These are phyloP conservation scores for Populus hybrid DNA, from an alignment of 441 rosid genomes.

Conservation along the genomic window DNA sequence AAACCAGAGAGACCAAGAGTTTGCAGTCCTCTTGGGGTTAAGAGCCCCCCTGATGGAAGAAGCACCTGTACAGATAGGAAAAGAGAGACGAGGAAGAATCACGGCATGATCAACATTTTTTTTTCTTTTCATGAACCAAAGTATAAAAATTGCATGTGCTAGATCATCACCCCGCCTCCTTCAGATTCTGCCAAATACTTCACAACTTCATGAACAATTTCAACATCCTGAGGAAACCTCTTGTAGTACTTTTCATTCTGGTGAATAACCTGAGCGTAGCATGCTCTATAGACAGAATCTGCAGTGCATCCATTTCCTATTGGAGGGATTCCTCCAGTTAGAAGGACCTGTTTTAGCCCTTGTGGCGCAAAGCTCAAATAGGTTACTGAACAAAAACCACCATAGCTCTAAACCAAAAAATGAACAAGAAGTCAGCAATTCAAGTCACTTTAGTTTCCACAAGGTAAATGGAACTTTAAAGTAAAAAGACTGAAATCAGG, in stretches of 20 bases:
- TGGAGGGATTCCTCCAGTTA: slow-evolving; percentile 96
- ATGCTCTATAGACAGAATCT: slow-evolving; percentile 57
- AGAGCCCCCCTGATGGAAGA: slow-evolving; percentile 88
- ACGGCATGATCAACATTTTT: background rate
- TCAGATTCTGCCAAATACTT: slow-evolving; percentile 68
- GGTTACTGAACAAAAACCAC: slow-evolving; percentile 92
- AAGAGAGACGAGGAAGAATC: background rate
- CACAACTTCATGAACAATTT: slow-evolving; percentile 63
- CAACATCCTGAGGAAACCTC: slow-evolving; percentile 81
- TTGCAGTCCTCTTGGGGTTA: slow-evolving; percentile 82
- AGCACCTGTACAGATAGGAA: slow-evolving; percentile 46
- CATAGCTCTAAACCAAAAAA: slow-evolving; percentile 63
- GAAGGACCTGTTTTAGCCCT: slow-evolving; percentile 85
- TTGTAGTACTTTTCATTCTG: slow-evolving; percentile 88
- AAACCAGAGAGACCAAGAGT: slow-evolving; percentile 80
- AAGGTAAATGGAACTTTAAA: background rate
- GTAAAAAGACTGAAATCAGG: background rate
- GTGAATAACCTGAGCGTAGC: slow-evolving; percentile 49
- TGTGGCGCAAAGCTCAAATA: slow-evolving; percentile 87
- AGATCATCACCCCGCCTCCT: slow-evolving; percentile 72
- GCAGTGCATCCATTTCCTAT: slow-evolving; percentile 70
- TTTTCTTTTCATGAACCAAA: slow-evolving; percentile 1
- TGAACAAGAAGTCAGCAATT: slow-evolving; percentile 2
- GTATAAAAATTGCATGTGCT: slow-evolving; percentile 8
- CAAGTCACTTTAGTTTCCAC: background rate